Evolutionary conservation across 371 early-diverging fungal genomes (phyloP), one percentile per base, ranked within the genome.

Genomic region (Mucor circinelloides): DNA sequence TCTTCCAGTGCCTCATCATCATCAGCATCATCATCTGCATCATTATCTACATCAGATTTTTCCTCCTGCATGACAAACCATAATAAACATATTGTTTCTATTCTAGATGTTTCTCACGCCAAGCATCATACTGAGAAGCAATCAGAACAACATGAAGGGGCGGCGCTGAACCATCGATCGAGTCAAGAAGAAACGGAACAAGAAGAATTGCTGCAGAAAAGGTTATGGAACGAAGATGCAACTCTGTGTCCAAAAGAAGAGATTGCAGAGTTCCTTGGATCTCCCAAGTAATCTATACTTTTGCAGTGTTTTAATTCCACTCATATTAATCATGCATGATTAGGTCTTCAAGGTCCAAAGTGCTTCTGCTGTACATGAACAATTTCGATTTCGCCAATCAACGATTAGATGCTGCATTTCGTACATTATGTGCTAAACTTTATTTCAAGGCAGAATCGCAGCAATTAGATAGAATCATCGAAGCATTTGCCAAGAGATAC

Each of bases 381-480:
- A 74, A 83, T 64, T 93, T 90, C 71, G 89, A 94, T 63, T 95
- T 95, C 68, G 28, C 64, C 2, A 79, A 79, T 12, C 67, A 80
- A 62, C 82, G 85, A 27, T 72, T 96, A 13, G 96, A 96, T 58
- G 80, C 82, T 50, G 91, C 92, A 21, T 91, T 96, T 63, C 84
- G 96, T 27, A 74, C 62, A 23, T 71, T 95, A 50, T 93, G 93
- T 63, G 71, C 78, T 36, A 88, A 90, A 30, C 77, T 94, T 0
- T 83, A 85, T 32, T 74, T 96, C 62, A 90, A 89, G 55, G 96
- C 92, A n/a, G 97, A 96, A 78, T 86, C 95, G 1, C 96, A 96
- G 72, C 87, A 90, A 62, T 85, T 95, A 25, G 96, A 95, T 73
- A 87, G 97, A 6, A 89, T 97, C 25, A 70, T 97, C 56, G 86